phyloP scores from a whole-genome alignment of 2,329 filamentous ascomycete species.

The Diplodia seriata region DNA sequence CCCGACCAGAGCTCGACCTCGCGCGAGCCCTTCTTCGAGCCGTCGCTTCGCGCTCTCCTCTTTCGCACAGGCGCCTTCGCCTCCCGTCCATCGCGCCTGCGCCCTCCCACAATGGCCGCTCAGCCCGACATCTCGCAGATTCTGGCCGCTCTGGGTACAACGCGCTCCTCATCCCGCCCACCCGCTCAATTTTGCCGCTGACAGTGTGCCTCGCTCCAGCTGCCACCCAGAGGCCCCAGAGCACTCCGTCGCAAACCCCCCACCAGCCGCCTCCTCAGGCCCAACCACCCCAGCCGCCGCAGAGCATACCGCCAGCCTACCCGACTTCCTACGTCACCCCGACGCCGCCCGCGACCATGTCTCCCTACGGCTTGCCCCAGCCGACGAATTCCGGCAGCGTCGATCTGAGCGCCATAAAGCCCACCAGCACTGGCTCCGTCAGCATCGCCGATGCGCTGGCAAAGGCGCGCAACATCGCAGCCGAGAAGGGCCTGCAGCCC shows the following conservation, averaged over 20 bases:
- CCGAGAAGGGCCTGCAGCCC: conserved; percentile 71
- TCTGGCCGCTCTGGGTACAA: conserved; percentile 48
- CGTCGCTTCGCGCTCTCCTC: background rate
- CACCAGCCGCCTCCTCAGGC: conserved; percentile 50
- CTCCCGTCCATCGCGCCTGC: background rate
- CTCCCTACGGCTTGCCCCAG: conserved; percentile 64
- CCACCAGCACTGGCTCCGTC: conserved; percentile 79
- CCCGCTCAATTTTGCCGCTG: conserved; percentile 20
- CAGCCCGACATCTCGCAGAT: conserved; percentile 49
- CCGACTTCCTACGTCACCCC: conserved; percentile 50
- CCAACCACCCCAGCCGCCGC: conserved; percentile 52
- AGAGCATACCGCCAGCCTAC: conserved; percentile 50
- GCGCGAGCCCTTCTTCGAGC: conserved; percentile 16
- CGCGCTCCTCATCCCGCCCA: conserved; percentile 6
- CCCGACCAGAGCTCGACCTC: conserved; percentile 15
- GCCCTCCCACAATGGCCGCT: conserved; percentile 41
- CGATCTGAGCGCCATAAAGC: conserved; percentile 80
- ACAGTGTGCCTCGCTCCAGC: conserved; percentile 13
- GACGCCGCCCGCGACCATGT: conserved; percentile 48
- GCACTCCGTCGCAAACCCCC: conserved; percentile 56
- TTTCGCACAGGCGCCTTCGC: background rate
- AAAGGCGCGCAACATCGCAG: conserved; percentile 81
- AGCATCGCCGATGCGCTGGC: conserved; percentile 85
- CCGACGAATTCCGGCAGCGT: conserved; percentile 77
- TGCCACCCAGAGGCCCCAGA: conserved; percentile 59